These are phyloP conservation scores for Rhizophagus clarus DNA, from an alignment of 192 early-diverging fungal genomes.

Conservation along the genomic window DNA sequence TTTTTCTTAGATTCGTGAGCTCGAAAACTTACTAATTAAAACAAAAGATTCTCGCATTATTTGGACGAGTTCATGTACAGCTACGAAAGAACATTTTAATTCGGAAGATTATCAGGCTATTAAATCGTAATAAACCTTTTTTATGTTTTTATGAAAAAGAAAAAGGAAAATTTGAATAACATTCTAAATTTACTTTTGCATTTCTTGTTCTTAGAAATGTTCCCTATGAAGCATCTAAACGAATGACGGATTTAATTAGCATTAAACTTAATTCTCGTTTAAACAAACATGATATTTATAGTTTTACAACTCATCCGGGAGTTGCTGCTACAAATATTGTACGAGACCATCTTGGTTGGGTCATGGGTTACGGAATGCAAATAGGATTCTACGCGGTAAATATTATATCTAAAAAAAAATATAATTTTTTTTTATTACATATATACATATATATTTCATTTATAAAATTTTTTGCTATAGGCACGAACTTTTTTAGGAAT, in stretches of 20 bases:
- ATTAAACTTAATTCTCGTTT: conserved; percentile 37
- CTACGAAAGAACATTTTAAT: conserved; percentile 37
- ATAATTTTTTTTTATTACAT: neutral
- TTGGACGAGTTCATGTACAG: conserved; percentile 58
- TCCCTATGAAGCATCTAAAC: conserved; percentile 62
- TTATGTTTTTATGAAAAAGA: neutral
- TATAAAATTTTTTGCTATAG: conserved; percentile 27
- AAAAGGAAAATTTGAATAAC: neutral
- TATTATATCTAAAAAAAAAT: neutral
- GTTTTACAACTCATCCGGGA: conserved; percentile 55
- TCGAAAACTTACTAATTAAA: conserved; percentile 43
- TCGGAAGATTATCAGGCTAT: conserved; percentile 56
- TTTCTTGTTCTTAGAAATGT: conserved; percentile 1
- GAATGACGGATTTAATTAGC: conserved; percentile 50
- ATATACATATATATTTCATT: too few relatives aligned
- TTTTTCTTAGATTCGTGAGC: conserved; percentile 46
- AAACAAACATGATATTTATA: conserved; percentile 42
- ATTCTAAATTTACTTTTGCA: neutral
- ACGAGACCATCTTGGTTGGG: conserved; percentile 2
- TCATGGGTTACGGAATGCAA: neutral
- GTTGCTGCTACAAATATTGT: conserved; percentile 49
- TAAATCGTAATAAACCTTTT: conserved; percentile 33
- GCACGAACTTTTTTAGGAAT: conserved; percentile 46
- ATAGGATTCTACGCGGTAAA: conserved; percentile 10
- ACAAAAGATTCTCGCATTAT: conserved; percentile 51